Base-by-base conservation (phyloP, 2,329 filamentous ascomycete genomes). In the Pestalotiopsis sp. region DNA sequence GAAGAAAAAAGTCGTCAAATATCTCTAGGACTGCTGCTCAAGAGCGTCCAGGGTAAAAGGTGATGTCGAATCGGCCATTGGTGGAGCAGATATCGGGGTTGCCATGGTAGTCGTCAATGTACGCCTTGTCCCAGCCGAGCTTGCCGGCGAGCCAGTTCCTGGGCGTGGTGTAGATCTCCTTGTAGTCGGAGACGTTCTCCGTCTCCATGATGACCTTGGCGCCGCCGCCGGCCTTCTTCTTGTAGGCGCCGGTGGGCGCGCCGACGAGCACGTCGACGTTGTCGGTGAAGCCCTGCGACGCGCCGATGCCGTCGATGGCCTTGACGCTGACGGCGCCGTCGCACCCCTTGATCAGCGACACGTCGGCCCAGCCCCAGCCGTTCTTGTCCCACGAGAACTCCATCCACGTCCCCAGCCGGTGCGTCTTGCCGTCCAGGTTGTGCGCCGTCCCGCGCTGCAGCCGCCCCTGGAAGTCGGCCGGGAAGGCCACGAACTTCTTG, bases 321-420 rank as follows among this genome's bases (percentile, higher is more conserved):
- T 71, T 73, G 17, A 72, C 67, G 64, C 74, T 24, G 13, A 70
- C 67, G 20, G 64, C 67, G 38, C 75, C 75, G 63, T 76, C 74
- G 67, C 72, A 74, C 55, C 74, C 74, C 6, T 74, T 69, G 62
- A 76, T 76, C n/a, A 75, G 66, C n/a, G 72, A 74, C 7, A 76
- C 70, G 30, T 76, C 75, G 20, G 63, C 70, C 73, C 74, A 76
- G 58, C 68, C 71, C 73, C 72, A 75, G 60, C 68, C 71, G 56
- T 70, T 60, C 24, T 59, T 22, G 70, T 75, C 72, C 44, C 26
- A 40, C 38, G 68, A 71, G 30, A 76, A 58, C 68, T 76, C 73
- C 40, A 76, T 70, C 75, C 75, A 76, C 4, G 74, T 71, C 57
- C 70, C 73, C 9, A 76, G 69, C 7, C 66, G 60, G 57, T 75